Evolutionary conservation across 306 rosid species (phyloP), one percentile per base, ranked within the genome.

Genomic region (Gynostemma pentaphyllum): DNA sequence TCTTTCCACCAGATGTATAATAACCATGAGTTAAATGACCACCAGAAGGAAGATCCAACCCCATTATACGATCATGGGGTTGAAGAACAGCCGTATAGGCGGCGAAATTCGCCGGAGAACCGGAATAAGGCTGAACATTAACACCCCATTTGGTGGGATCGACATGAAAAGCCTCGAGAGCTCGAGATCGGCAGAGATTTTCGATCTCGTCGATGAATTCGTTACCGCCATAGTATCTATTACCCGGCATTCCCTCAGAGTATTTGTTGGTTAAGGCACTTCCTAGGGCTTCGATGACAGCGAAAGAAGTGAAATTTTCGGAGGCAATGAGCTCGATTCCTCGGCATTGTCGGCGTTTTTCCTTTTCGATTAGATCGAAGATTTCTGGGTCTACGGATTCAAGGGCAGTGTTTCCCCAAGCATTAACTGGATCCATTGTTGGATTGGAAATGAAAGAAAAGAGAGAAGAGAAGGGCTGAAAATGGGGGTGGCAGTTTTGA

Each of bases 251-350:
- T 13, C 97, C 97, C 10, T 90, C 97, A 14, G 97, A 90, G 82
- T 90, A 90, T 36, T 90, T 90, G 85, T 90, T 90, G 55, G 97
- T 90, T 29, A 90, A 53, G 67, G 97, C 86, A 21, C 89, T 81
- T 2, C 97, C 97, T 6, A 90, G 88, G 0, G 97, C 97, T 18
- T 87, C 90, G n/a, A 90, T 87, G 36, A 90, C 97, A 14, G 97
- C 97, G 77, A 87, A 90, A 54, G 97, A 90, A 22, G 97, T 90
- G 88, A 90, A 89, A 53, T 90, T 90, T 53, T 90, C 97, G 0
- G 97, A 90, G 1, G 97, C 97, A 29, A 87, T 90, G 5, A 90
- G 90, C 83, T 90, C 97, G 75, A 90, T 90, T 13, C 97, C 97
- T 1, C 94, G 84, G 76, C 90, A 87, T 80, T 90, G 97, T 0